A percentile compares a stretch with the other conserved stretches of the same genome.
Conservation (phyloP, 768 basidiomycete genomes). For the Tricholoma furcatifolium region DNA sequence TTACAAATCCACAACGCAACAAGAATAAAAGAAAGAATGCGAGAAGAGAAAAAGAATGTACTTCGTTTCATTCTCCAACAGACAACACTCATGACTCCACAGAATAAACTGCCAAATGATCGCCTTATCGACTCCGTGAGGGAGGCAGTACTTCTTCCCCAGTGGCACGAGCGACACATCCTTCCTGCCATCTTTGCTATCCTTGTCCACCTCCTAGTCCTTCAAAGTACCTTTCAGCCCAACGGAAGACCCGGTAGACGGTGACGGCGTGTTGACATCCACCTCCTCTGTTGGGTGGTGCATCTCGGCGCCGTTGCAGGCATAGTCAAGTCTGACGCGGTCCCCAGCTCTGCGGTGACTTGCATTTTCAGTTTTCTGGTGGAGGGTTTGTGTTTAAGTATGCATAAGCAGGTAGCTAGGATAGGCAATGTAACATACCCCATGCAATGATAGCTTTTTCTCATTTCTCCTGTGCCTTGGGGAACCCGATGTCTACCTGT, state of each 20-base stretch:
- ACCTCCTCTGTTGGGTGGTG: slow-evolving; percentile 47
- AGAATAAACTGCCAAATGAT: slow-evolving; percentile 80
- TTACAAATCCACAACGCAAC: background rate
- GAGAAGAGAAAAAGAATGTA: slow-evolving; percentile 25
- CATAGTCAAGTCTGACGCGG: background rate
- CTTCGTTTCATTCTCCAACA: slow-evolving; percentile 67
- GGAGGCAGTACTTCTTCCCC: slow-evolving; percentile 68
- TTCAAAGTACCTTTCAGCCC: slow-evolving; percentile 12
- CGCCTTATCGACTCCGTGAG: slow-evolving; percentile 78
- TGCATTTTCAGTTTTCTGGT: slow-evolving; percentile 54
- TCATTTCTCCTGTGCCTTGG: slow-evolving; percentile 74
- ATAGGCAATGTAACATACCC: slow-evolving; percentile 47
- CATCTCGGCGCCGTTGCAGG: slow-evolving; percentile 40
- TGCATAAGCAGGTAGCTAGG: too few relatives aligned
- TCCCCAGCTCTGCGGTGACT: slow-evolving; percentile 13
- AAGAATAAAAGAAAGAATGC: too few relatives aligned
- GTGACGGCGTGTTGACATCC: slow-evolving; percentile 25
- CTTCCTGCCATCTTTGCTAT: slow-evolving; percentile 24
- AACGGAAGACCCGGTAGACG: background rate
- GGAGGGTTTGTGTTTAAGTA: too few relatives aligned
- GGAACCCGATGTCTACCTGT: slow-evolving; percentile 64
- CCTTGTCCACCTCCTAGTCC: too few relatives aligned
- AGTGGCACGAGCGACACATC: slow-evolving; percentile 58
- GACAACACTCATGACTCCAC: slow-evolving; percentile 80
- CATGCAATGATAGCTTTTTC: slow-evolving; percentile 67